A percentile compares a stretch with the other conserved stretches of the same genome.
Conservation (phyloP, 257 asterid genomes). For the Solanum sparsipilum region DNA sequence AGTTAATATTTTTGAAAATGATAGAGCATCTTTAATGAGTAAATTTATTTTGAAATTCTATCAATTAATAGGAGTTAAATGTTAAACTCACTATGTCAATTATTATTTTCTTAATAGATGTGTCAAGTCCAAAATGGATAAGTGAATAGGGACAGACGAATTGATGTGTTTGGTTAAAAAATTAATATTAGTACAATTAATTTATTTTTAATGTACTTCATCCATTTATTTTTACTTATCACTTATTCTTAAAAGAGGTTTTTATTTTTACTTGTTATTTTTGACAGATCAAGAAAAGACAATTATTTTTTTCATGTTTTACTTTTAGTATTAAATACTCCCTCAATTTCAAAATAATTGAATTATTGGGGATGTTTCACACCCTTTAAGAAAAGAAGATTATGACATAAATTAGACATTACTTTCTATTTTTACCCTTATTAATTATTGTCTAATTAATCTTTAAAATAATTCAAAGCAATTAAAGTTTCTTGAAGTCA, state of each 20-base stretch:
- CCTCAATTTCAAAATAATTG: too few relatives aligned
- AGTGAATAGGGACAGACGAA: background rate
- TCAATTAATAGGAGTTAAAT: too few relatives aligned
- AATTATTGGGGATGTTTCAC: background rate
- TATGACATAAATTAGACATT: background rate
- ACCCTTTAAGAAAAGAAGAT: too few relatives aligned
- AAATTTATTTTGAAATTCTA: too few relatives aligned
- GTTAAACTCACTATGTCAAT: too few relatives aligned
- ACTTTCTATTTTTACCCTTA: background rate
- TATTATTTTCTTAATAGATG: too few relatives aligned
- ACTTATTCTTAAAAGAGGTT: background rate
- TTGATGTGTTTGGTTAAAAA: background rate
- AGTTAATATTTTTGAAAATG: too few relatives aligned
- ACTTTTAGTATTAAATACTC: background rate
- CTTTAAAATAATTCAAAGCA: background rate
- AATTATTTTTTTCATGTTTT: too few relatives aligned
- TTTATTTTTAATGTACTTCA: background rate
- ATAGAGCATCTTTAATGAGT: background rate
- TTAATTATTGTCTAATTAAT: too few relatives aligned
- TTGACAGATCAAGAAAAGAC: too few relatives aligned
- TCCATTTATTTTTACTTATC: background rate
- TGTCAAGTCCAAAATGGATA: background rate
- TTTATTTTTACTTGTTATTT: too few relatives aligned
- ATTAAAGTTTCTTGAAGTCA: background rate
- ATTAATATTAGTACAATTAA: background rate